These are phyloP conservation scores for Leptosphaerulina australis DNA, from an alignment of 2,329 filamentous ascomycete species.

Conservation along the genomic window DNA sequence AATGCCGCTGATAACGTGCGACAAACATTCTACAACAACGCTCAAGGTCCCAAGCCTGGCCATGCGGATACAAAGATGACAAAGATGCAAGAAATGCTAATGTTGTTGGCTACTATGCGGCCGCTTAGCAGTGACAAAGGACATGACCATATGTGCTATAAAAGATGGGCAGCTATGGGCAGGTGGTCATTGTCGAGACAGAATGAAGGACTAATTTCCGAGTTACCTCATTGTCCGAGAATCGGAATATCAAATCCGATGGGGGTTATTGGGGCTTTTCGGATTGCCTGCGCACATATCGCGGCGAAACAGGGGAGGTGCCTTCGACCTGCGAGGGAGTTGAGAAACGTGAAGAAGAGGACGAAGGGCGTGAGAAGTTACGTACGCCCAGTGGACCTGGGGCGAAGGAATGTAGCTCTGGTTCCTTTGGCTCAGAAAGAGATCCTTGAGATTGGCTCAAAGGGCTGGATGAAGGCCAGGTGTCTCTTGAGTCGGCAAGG, in stretches of 20 bases:
- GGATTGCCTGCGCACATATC: constrained; percentile 4
- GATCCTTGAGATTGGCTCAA: too few species aligned
- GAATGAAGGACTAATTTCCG: neutral
- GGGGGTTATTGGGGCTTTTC: constrained; percentile 4
- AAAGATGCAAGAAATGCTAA: neutral
- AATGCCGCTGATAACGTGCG: constrained; percentile 16
- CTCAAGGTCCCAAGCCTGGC: neutral
- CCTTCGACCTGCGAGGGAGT: constrained; percentile 14
- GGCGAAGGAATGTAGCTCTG: neutral
- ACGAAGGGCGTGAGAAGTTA: constrained; percentile 14
- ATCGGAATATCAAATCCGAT: constrained; percentile 9
- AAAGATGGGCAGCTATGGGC: too few species aligned
- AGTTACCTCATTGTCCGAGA: constrained; percentile 14
- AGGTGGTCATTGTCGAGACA: neutral
- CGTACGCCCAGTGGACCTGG: constrained; percentile 6
- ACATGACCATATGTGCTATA: neutral
- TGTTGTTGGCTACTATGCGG: neutral
- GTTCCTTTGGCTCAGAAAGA: too few species aligned
- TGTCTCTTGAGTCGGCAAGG: neutral
- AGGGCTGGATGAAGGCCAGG: too few species aligned
- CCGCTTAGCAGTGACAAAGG: too few species aligned
- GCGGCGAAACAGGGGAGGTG: constrained; percentile 11
- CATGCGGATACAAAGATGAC: constrained; percentile 11
- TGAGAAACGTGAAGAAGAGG: constrained; percentile 17
- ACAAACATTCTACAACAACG: constrained; percentile 8